Conservation (phyloP, 2,329 filamentous ascomycete genomes). For the Camillea tinctor region DNA sequence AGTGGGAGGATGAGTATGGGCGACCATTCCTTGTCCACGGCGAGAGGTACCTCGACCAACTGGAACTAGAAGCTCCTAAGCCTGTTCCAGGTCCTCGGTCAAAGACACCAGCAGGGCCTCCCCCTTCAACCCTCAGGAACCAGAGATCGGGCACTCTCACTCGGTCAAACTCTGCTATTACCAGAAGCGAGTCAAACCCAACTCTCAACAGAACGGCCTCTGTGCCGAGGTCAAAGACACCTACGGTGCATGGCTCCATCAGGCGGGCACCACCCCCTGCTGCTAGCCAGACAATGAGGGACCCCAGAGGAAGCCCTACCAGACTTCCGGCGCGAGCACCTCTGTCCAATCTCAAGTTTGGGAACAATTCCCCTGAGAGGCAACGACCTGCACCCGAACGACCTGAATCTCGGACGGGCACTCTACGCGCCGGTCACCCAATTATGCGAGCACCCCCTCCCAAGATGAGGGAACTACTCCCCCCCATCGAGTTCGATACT, state of each 20-base stretch:
- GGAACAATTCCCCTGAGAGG: constrained; percentile 80
- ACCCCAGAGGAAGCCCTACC: constrained; percentile 55
- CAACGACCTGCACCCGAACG: constrained; percentile 33
- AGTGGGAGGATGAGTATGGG: constrained; percentile 92
- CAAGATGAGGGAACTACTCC: constrained; percentile 80
- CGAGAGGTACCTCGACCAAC: constrained; percentile 81
- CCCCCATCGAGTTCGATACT: constrained; percentile 51
- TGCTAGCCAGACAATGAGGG: constrained; percentile 26
- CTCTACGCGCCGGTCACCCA: constrained; percentile 54
- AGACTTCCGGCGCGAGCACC: constrained; percentile 70
- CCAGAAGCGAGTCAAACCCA: constrained; percentile 37
- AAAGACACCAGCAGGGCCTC: constrained; percentile 71
- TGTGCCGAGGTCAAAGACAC: constrained; percentile 52
- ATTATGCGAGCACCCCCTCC: constrained; percentile 71
- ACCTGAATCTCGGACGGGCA: constrained; percentile 42
- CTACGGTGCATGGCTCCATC: constrained; percentile 41
- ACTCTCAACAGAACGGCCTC: constrained; percentile 35
- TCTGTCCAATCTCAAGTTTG: constrained; percentile 66
- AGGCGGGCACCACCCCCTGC: constrained; percentile 32
- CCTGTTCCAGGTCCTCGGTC: constrained; percentile 62
- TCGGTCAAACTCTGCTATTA: constrained; percentile 38
- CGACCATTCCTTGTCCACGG: constrained; percentile 91
- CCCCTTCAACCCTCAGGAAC: constrained; percentile 45
- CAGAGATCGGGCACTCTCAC: constrained; percentile 35
- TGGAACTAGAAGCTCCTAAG: constrained; percentile 64